Evolutionary conservation across 352 stramenopile genomes (phyloP), one percentile per base, ranked within the genome.

Genomic region (Phytophthora tubulina): DNA sequence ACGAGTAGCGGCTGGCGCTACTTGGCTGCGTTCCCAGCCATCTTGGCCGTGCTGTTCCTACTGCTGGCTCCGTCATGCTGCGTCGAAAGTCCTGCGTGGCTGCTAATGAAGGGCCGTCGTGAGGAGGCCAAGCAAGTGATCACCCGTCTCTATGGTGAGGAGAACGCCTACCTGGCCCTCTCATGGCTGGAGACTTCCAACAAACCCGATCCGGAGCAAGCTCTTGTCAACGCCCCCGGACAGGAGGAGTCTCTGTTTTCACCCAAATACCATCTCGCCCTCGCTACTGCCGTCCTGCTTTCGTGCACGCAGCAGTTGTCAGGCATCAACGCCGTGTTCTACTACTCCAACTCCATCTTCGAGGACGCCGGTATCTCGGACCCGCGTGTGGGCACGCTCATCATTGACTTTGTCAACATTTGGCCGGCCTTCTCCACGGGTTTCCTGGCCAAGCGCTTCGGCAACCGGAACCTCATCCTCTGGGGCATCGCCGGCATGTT

Each of bases 11-110:
- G 66, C 17, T 82, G 75, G 75, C 75, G 75, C n/a, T 77, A 80
- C 72, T 14, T 82, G 32, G 72, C 78, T 3, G 82, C 58, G 7
- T 84, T 88, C 55, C 82, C 80, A 14, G 75, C 82, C 42, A 52
- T 86, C 17, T 56, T 90, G 6, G 80, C 59, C 13, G 62, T 49
- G 0, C 31, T 84, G 11, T 84, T 85, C 61, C 64, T 88, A 21
- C n/a, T 75, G n/a, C 55, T 83, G 8, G 67, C 77, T 41, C 75
- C 70, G 38, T 66, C 57, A 2, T 50, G 74, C 21, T 54, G 75
- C 9, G 70, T 76, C 32, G 67, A 84, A 53, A 82, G 71, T 39
- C 74, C 77, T 9, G 54, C 46, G 63, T 65, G 53, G 63, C n/a
- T 65, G 63, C 54, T 71, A n/a, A 68, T 61, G 62, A 70, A 58